phyloP scores from a whole-genome alignment of 345 rosid genomes.

The Alliaria petiolata region DNA sequence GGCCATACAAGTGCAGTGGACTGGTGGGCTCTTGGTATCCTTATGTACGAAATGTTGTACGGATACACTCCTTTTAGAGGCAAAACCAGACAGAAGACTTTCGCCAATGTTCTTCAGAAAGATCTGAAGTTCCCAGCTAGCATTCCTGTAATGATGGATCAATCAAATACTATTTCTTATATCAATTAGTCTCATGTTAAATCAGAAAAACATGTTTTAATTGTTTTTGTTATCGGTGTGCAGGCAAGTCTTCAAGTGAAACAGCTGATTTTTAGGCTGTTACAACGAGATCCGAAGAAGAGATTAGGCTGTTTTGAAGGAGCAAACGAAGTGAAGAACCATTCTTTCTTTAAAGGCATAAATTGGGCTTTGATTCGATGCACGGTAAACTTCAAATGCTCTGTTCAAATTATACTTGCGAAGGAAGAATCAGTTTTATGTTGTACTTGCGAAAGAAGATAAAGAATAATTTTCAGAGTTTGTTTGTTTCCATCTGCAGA shows the following conservation, averaged over 20 bases:
- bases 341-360: slow-evolving; percentile 71
- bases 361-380: slow-evolving; percentile 93
- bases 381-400: slow-evolving; percentile 45
- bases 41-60: slow-evolving; percentile 90
- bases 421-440: background rate
- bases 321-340: slow-evolving; percentile 78
- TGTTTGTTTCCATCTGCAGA: slow-evolving; percentile 43
- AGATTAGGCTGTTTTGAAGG: slow-evolving; percentile 85
- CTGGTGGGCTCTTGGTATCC: slow-evolving; percentile 99
- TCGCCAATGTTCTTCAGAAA: slow-evolving; percentile 81
- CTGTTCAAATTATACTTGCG: slow-evolving; percentile 9
- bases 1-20: slow-evolving; percentile 98
- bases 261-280: slow-evolving; percentile 68
- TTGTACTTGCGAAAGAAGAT: slow-evolving; percentile 10
- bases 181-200: background rate
- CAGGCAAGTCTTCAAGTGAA: slow-evolving; percentile 78
- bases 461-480: background rate
- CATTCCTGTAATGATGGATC: slow-evolving; percentile 49
- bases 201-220: background rate
- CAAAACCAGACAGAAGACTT: slow-evolving; percentile 90
- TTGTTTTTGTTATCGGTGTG: background rate
- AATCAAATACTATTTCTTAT: slow-evolving; percentile 3
- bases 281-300: slow-evolving; percentile 80
- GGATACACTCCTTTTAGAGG: slow-evolving; percentile 98
- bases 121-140: slow-evolving; percentile 78